Evolutionary conservation across 108 stramenopile species (phyloP).

Genomic region (Schizochytrium sp.): DNA sequence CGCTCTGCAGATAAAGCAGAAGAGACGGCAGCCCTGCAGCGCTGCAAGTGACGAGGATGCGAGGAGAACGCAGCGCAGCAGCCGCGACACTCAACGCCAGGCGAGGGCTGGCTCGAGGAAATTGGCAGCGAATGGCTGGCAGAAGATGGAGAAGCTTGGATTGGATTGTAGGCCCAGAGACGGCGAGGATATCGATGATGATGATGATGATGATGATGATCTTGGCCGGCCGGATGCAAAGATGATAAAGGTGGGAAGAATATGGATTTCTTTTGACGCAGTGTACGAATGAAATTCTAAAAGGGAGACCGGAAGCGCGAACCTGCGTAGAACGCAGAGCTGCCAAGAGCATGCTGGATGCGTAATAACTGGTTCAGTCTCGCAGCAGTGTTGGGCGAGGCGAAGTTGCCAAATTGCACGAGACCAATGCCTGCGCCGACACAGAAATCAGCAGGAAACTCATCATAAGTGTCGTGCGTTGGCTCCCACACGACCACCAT

Average conservation of each 20-base stretch:
- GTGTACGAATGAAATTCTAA: not conserved
- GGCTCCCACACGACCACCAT: not conserved
- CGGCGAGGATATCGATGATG: too few species aligned
- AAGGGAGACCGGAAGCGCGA: not conserved
- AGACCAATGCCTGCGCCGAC: not conserved
- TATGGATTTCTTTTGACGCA: not conserved
- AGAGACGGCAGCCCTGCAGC: too few species aligned
- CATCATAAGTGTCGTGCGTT: not conserved
- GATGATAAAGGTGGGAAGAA: not conserved
- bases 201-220: too few species aligned
- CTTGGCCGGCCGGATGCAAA: too few species aligned
- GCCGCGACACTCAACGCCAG: too few species aligned
- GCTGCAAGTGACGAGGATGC: too few species aligned
- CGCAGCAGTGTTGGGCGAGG: not conserved
- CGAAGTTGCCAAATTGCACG: not conserved
- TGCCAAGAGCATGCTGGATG: not conserved
- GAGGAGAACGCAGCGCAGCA: too few species aligned
- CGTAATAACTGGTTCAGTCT: slow-evolving; percentile 4
- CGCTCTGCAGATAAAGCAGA: too few species aligned
- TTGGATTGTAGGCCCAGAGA: too few species aligned
- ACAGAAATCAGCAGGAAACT: not conserved
- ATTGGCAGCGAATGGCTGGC: too few species aligned
- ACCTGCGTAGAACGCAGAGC: not conserved
- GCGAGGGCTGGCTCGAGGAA: too few species aligned
- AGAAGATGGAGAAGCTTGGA: too few species aligned